These are phyloP conservation scores for Aeschynomene evenia DNA, from an alignment of 306 rosid species.

Conservation along the genomic window DNA sequence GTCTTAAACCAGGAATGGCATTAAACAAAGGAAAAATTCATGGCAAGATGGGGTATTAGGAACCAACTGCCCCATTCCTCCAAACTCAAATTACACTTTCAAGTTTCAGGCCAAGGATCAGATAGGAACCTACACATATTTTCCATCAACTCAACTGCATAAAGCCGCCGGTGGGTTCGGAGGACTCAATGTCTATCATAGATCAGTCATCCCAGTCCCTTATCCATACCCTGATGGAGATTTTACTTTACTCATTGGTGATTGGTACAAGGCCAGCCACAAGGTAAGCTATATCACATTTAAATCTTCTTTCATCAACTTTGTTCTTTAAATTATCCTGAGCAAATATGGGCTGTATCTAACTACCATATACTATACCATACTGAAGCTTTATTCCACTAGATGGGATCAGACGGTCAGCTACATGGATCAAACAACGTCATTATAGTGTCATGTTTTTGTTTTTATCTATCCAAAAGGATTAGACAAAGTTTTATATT, in stretches of 20 bases:
- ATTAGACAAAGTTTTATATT: too few species aligned
- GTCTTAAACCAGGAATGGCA: conserved; percentile 70
- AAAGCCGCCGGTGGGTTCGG: conserved; percentile 95
- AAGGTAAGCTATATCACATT: conserved; percentile 45
- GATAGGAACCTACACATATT: conserved; percentile 81
- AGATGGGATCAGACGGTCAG: too few species aligned
- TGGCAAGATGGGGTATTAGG: conserved; percentile 99
- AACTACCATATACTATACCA: too few species aligned
- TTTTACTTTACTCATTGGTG: conserved; percentile 84
- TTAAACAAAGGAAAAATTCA: conserved; percentile 96
- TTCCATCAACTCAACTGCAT: conserved; percentile 84
- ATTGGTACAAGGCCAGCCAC: conserved; percentile 80
- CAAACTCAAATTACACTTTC: conserved; percentile 90
- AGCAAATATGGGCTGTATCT: too few species aligned
- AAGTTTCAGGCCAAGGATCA: conserved; percentile 90
- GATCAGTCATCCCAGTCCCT: conserved; percentile 77
- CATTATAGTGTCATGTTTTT: too few species aligned
- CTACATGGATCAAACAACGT: too few species aligned
- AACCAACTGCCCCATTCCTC: conserved; percentile 85
- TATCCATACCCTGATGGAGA: conserved; percentile 80
- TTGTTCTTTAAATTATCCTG: conserved; percentile 5
- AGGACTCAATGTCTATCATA: conserved; percentile 70
- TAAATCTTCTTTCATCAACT: not conserved
- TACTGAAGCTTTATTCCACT: too few species aligned
- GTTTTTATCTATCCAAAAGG: too few species aligned